Evolutionary conservation across 2,329 filamentous ascomycete genomes (phyloP), one percentile per base, ranked within the genome.

Genomic region (Arachnopeziza araneosa): DNA sequence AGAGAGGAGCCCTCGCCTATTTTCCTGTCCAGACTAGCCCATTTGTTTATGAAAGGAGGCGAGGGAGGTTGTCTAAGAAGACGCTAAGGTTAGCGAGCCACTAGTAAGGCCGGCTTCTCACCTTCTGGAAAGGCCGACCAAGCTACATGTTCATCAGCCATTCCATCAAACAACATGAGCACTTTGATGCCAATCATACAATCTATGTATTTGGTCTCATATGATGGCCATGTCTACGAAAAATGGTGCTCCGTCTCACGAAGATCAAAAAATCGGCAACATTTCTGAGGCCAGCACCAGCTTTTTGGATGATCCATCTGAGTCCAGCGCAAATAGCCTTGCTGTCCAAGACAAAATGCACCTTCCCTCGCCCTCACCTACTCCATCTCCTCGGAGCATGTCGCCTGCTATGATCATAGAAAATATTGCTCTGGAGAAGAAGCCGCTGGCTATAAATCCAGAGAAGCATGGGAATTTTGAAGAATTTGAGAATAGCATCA

Each of bases 351-450:
- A 67, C 24, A 30, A 59, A 14, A 52, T 10, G 21, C 69, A 70
- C 17, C 63, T 70, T 22, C 68, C 64, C 51, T 67, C 67, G 32
- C 69, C 68, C 54, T 70, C 68, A 2, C 66, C 66, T 5, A 63
- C 68, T 8, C 66, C 65, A 19, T 70, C 68, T 21, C 65, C 66
- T 24, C 61, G 65, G 60, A 67, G 66, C 36, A 55, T 52, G 14
- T 68, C 66, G 22, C 66, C 66, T n/a, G 64, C 65, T 24, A 26
- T 66, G 17, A 24, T 54, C 23, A 54, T 63, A 17, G 57, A 58
- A 3, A 63, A 55, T 17, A 64, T 64, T 24, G 62, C 60, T 30
- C 60, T 56, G 1, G 58, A 52, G 36, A 59, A 54, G 8, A 58
- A 55, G 14, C 59, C 55, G n/a, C 50, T 61, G 5, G 52, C 63